A percentile compares a stretch with the other conserved stretches of the same genome.
Evolutionary conservation across 2,329 filamentous ascomycete genomes (phyloP).

Genomic region (Aspergillus clavatus): DNA sequence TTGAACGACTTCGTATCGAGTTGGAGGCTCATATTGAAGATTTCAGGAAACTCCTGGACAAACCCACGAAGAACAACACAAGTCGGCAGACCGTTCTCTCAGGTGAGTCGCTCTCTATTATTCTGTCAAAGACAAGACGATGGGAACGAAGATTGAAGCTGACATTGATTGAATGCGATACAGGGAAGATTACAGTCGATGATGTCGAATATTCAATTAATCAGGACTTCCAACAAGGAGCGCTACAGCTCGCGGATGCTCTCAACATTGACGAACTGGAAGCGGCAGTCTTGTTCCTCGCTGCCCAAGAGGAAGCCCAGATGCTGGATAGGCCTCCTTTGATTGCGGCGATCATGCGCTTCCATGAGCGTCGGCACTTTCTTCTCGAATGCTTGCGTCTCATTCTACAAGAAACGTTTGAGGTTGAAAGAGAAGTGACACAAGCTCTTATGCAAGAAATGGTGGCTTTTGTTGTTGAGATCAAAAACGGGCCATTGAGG

Average conservation of each 20-base stretch:
- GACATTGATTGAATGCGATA: conserved; percentile 11
- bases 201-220: conserved; percentile 76
- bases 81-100: conserved; percentile 68
- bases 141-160: conserved; percentile 7
- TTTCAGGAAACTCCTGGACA: conserved; percentile 69
- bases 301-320: conserved; percentile 64
- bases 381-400: conserved; percentile 79
- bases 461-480: conserved; percentile 55
- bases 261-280: conserved; percentile 86
- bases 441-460: conserved; percentile 54
- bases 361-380: conserved; percentile 79
- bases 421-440: conserved; percentile 54
- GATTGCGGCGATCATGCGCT: conserved; percentile 76
- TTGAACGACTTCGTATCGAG: conserved; percentile 62
- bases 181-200: conserved; percentile 70
- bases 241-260: conserved; percentile 77
- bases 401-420: conserved; percentile 64
- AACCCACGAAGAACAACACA: conserved; percentile 66
- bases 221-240: conserved; percentile 77
- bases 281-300: conserved; percentile 70
- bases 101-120: conserved; percentile 46
- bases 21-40: conserved; percentile 63
- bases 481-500: conserved; percentile 43
- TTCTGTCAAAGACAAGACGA: background rate
- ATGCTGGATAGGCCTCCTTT: conserved; percentile 67